Percentiles rank a stretch among this genome's conserved stretches.
These are phyloP conservation scores for Sarcomyxa edulis DNA, from an alignment of 768 basidiomycete genomes.

Conservation along the genomic window DNA sequence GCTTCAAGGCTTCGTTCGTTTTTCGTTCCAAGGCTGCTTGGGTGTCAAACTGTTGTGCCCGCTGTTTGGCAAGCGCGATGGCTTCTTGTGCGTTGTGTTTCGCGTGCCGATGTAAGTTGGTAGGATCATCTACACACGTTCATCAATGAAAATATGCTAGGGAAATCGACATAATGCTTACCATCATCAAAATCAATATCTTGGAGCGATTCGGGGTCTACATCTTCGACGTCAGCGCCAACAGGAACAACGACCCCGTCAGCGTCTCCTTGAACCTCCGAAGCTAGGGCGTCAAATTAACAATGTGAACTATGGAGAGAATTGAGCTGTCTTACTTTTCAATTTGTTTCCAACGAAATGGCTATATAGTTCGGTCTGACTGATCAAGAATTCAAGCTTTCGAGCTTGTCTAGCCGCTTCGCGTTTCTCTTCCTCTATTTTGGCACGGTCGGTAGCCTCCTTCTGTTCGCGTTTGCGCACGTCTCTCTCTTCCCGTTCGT, in stretches of 20 bases:
- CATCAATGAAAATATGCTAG: slow-evolving; percentile 5
- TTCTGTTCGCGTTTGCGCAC: slow-evolving; percentile 91
- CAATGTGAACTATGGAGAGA: slow-evolving; percentile 6
- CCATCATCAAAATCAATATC: slow-evolving; percentile 93
- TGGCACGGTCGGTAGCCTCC: slow-evolving; percentile 84
- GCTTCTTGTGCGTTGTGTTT: slow-evolving; percentile 88
- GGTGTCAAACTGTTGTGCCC: slow-evolving; percentile 82
- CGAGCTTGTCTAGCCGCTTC: slow-evolving; percentile 92
- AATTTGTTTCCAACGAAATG: slow-evolving; percentile 99
- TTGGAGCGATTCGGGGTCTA: slow-evolving; percentile 45
- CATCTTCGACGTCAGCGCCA: slow-evolving; percentile 54
- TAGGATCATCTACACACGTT: slow-evolving; percentile 66
- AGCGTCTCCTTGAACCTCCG: slow-evolving; percentile 65
- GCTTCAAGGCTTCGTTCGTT: slow-evolving; percentile 68
- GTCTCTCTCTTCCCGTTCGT: slow-evolving; percentile 94
- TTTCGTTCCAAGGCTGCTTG: slow-evolving; percentile 78
- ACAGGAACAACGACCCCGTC: slow-evolving; percentile 39
- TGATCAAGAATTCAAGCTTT: slow-evolving; percentile 97
- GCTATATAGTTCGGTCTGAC: slow-evolving; percentile 96
- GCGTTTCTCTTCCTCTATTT: slow-evolving; percentile 87
- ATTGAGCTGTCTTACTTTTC: slow-evolving; percentile 54
- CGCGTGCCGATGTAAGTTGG: slow-evolving; percentile 82
- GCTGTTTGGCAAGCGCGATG: slow-evolving; percentile 67
- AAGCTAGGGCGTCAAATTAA: slow-evolving; percentile 40
- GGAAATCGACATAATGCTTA: slow-evolving; percentile 30